A percentile compares a stretch with the other conserved stretches of the same genome.
Conservation (phyloP, 2,329 filamentous ascomycete species). For the Thelonectria discophora region DNA sequence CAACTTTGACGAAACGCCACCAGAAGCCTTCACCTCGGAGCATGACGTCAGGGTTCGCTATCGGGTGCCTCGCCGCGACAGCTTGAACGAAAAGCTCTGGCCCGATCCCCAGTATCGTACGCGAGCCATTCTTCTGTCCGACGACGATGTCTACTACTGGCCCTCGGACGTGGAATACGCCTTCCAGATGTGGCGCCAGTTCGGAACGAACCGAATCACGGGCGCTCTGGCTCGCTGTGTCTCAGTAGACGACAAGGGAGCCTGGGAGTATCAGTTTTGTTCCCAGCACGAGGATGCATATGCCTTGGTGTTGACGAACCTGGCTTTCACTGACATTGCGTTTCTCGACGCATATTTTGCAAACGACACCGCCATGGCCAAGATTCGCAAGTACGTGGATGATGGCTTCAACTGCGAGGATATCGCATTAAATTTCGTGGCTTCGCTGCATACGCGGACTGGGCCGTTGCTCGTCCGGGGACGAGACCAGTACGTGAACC, state of each 20-base stretch:
- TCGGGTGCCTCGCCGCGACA: slow-evolving; percentile 45
- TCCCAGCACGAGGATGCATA: slow-evolving; percentile 43
- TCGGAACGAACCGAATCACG: slow-evolving; percentile 46
- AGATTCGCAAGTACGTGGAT: slow-evolving; percentile 50
- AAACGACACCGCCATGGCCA: slow-evolving; percentile 40
- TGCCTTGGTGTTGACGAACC: slow-evolving; percentile 49
- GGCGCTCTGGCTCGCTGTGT: slow-evolving; percentile 51
- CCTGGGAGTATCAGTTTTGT: slow-evolving; percentile 48
- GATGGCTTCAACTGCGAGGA: slow-evolving; percentile 53
- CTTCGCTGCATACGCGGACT: slow-evolving; percentile 46
- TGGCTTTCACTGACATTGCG: slow-evolving; percentile 50
- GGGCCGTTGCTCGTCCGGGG: slow-evolving; percentile 49
- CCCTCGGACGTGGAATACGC: slow-evolving; percentile 51
- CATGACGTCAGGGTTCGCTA: slow-evolving; percentile 47
- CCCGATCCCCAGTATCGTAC: slow-evolving; percentile 49
- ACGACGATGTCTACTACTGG: slow-evolving; percentile 53
- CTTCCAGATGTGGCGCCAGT: slow-evolving; percentile 52
- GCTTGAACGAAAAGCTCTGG: slow-evolving; percentile 51
- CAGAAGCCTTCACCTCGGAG: slow-evolving; percentile 42
- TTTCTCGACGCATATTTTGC: slow-evolving; percentile 52
- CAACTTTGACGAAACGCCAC: slow-evolving; percentile 44
- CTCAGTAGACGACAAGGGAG: slow-evolving; percentile 36
- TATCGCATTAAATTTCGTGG: slow-evolving; percentile 51
- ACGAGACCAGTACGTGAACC: slow-evolving; percentile 45
- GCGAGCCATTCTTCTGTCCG: slow-evolving; percentile 51